These are phyloP conservation scores for Chaetomium fimeti DNA, from an alignment of 495 filamentous ascomycete species.

Conservation along the genomic window DNA sequence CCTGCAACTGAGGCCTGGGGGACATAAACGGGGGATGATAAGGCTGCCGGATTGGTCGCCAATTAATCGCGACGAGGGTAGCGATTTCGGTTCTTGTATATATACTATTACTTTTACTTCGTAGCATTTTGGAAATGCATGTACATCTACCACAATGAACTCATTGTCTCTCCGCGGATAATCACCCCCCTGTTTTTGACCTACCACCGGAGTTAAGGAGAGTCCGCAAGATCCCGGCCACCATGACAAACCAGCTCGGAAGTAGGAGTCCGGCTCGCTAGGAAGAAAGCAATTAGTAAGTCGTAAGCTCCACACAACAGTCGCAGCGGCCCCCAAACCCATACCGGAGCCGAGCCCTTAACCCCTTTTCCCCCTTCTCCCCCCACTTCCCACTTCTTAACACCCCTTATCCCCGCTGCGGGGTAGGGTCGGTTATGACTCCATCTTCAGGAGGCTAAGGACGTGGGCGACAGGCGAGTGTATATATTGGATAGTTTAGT, in stretches of 20 bases:
- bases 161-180: neutral
- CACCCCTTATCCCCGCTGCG: conserved; percentile 22
- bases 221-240: neutral
- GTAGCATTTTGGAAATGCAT: too few relatives aligned
- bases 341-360: conserved; percentile 4
- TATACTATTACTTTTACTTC: too few relatives aligned
- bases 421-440: conserved; percentile 10
- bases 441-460: neutral
- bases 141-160: too few relatives aligned
- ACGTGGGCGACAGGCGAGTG: neutral
- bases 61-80: too few relatives aligned
- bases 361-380: conserved; percentile 1
- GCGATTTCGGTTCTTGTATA: too few relatives aligned
- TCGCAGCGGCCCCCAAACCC: too few relatives aligned
- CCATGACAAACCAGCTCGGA: neutral
- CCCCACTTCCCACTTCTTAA: conserved; percentile 5
- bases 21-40: too few relatives aligned
- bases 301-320: conserved; percentile 4
- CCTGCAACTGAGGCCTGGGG: neutral
- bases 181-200: neutral
- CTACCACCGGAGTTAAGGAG: neutral
- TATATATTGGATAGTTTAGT: neutral
- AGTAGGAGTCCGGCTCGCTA: neutral
- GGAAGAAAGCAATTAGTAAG: neutral
- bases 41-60: too few relatives aligned